Percentiles rank a stretch among this genome's conserved stretches.
phyloP scores from a whole-genome alignment of 768 basidiomycete genomes.

The Podaxis sp. region DNA sequence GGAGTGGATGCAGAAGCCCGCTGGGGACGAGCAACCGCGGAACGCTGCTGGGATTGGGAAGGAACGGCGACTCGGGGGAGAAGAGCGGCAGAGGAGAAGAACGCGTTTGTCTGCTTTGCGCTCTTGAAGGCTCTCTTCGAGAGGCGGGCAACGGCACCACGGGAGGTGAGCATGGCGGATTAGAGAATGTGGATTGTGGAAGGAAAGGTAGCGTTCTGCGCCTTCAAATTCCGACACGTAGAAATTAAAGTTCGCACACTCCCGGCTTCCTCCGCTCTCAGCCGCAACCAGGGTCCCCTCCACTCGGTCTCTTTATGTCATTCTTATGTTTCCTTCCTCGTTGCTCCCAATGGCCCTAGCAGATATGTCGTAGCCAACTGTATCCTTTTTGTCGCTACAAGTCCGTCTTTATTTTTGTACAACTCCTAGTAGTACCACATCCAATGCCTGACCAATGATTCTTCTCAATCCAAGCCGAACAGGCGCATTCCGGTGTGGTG shows the following conservation, averaged over 20 bases:
- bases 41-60: constrained; percentile 41
- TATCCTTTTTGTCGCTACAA: background rate
- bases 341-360: background rate
- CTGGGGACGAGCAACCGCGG: constrained; percentile 46
- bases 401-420: background rate
- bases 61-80: constrained; percentile 55
- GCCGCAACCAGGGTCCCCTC: constrained; percentile 9
- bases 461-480: background rate
- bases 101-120: constrained; percentile 73
- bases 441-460: background rate
- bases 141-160: constrained; percentile 83
- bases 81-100: constrained; percentile 75
- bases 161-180: constrained; percentile 78
- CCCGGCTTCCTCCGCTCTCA: constrained; percentile 42
- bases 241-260: constrained; percentile 48
- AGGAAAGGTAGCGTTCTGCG: constrained; percentile 21
- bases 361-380: too few relatives aligned
- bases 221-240: constrained; percentile 41
- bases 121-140: constrained; percentile 79
- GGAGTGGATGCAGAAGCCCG: constrained; percentile 46
- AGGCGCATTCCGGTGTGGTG: constrained; percentile 5
- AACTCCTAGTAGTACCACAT: background rate
- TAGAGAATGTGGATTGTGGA: constrained; percentile 27
- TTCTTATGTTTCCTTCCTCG: background rate
- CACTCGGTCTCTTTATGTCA: background rate